phyloP scores from a whole-genome alignment of 495 filamentous ascomycete species.

The Tricharina praecox region DNA sequence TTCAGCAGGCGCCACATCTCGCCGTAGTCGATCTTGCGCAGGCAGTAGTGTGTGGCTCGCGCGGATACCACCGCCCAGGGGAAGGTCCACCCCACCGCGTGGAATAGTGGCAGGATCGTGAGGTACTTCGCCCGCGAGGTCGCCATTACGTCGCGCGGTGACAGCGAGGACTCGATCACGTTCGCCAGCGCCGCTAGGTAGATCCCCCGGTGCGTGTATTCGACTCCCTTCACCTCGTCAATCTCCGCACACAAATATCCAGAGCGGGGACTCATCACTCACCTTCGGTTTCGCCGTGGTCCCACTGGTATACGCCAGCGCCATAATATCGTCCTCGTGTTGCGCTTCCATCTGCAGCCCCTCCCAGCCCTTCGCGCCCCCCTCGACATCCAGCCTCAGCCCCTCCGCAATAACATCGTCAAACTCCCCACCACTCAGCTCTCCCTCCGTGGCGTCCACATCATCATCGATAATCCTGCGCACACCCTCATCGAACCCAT shows the following conservation, averaged over 20 bases:
- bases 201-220: slow-evolving; percentile 72
- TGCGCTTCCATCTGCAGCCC: slow-evolving; percentile 49
- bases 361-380: slow-evolving; percentile 54
- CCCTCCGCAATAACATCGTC: slow-evolving; percentile 73
- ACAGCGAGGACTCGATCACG: slow-evolving; percentile 73
- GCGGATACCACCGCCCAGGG: slow-evolving; percentile 81
- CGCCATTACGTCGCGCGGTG: not conserved
- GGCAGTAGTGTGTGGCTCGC: slow-evolving; percentile 82
- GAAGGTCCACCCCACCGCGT: slow-evolving; percentile 81
- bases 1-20: slow-evolving; percentile 80
- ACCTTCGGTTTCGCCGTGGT: slow-evolving; percentile 76
- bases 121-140: slow-evolving; percentile 17
- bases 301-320: slow-evolving; percentile 82
- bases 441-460: slow-evolving; percentile 58
- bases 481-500: slow-evolving; percentile 46
- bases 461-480: slow-evolving; percentile 70
- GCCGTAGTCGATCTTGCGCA: slow-evolving; percentile 87
- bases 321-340: slow-evolving; percentile 64
- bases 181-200: slow-evolving; percentile 79
- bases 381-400: slow-evolving; percentile 45
- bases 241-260: not conserved
- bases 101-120: slow-evolving; percentile 39
- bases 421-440: slow-evolving; percentile 61
- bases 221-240: slow-evolving; percentile 42
- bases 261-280: not conserved